These are phyloP conservation scores for Gossypium bickii DNA, from an alignment of 345 rosid genomes.

Conservation along the genomic window DNA sequence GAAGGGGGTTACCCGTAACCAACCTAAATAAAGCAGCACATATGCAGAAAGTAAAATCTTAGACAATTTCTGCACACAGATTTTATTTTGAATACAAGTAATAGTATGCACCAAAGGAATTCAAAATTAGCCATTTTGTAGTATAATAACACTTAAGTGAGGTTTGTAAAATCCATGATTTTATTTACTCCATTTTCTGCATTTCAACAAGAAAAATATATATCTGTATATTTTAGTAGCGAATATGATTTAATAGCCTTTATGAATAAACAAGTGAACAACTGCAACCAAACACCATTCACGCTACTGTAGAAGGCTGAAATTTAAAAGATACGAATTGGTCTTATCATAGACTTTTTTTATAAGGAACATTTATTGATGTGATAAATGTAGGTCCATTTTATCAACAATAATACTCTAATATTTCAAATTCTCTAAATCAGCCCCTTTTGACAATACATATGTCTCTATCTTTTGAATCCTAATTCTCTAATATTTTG, in stretches of 20 bases:
- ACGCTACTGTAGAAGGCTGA: neutral
- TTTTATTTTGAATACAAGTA: too few relatives aligned
- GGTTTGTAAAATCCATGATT: neutral
- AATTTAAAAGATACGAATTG: neutral
- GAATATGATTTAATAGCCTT: neutral
- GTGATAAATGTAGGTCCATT: neutral
- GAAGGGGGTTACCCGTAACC: neutral
- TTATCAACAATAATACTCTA: neutral
- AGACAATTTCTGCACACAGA: neutral
- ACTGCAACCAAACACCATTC: neutral
- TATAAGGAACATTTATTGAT: neutral
- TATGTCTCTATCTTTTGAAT: neutral
- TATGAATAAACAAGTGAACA: neutral
- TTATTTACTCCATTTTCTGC: neutral
- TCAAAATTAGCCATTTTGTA: neutral
- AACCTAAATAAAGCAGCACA: neutral
- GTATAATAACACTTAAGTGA: neutral
- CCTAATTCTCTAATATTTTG: neutral
- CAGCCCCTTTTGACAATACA: neutral
- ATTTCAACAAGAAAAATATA: neutral
- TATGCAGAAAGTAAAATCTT: neutral
- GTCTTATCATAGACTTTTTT: neutral
- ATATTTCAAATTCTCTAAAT: neutral
- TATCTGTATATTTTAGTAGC: neutral
- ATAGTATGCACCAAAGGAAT: neutral